Evolutionary conservation across 2,329 filamentous ascomycete genomes (phyloP).

Genomic region (Verticillium longisporum): DNA sequence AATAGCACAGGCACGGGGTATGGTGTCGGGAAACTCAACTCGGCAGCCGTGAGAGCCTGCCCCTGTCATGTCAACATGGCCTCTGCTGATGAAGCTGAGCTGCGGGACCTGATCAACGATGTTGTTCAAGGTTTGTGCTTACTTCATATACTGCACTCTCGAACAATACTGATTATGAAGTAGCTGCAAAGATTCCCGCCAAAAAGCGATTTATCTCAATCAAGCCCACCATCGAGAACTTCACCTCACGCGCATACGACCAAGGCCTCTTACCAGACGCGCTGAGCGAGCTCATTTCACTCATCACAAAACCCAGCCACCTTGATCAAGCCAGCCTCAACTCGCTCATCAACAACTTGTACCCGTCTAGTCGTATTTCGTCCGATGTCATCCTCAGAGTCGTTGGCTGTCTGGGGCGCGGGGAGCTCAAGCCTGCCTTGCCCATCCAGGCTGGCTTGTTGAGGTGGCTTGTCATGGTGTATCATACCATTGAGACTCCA

Average conservation of each 20-base stretch:
- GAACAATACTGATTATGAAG: conserved; percentile 6
- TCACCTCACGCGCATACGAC: conserved; percentile 59
- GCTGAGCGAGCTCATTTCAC: conserved; percentile 56
- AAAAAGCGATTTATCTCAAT: conserved; percentile 60
- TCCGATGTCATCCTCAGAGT: conserved; percentile 56
- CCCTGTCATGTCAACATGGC: conserved; percentile 8
- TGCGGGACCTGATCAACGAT: conserved; percentile 27
- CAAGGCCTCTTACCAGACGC: conserved; percentile 56
- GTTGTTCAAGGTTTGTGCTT: conserved; percentile 18
- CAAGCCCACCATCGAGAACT: conserved; percentile 55
- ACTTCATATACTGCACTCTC: background rate
- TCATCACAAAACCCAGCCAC: conserved; percentile 59
- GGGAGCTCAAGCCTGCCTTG: conserved; percentile 66
- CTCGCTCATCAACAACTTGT: conserved; percentile 65
- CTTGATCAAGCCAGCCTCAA: conserved; percentile 71
- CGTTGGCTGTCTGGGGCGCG: conserved; percentile 68
- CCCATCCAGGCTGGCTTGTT: conserved; percentile 64
- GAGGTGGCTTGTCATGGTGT: conserved; percentile 72
- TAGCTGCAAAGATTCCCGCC: conserved; percentile 53
- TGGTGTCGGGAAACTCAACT: background rate
- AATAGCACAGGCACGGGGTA: background rate
- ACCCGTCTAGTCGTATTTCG: conserved; percentile 61
- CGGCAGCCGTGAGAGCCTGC: background rate
- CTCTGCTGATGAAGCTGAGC: conserved; percentile 21
- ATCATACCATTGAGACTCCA: conserved; percentile 62